These are phyloP conservation scores for Leptographium radiaticola DNA, from an alignment of 2,329 filamentous ascomycete species.

Conservation along the genomic window DNA sequence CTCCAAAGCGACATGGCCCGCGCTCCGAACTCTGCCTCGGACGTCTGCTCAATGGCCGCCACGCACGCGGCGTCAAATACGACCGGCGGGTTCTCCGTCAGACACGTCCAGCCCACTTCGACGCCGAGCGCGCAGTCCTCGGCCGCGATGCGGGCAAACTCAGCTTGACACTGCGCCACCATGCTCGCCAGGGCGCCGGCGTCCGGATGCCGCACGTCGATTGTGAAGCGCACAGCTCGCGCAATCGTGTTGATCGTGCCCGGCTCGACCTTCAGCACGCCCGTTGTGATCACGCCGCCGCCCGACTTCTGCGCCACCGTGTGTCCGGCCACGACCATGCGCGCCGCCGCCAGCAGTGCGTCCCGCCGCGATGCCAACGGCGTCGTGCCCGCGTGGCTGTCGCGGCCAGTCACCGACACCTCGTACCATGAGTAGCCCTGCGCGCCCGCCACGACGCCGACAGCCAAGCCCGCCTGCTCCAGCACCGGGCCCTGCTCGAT, in stretches of 20 bases:
- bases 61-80: conserved; percentile 57
- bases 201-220: conserved; percentile 50
- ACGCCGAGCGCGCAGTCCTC: conserved; percentile 40
- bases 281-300: conserved; percentile 17
- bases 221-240: conserved; percentile 50
- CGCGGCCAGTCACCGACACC: conserved; percentile 49
- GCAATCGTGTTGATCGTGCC: conserved; percentile 64
- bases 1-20: conserved; percentile 18
- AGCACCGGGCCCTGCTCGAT: conserved; percentile 75
- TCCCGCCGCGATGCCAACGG: conserved; percentile 25
- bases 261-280: conserved; percentile 12
- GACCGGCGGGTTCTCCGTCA: conserved; percentile 48
- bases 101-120: conserved; percentile 38
- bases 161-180: conserved; percentile 15
- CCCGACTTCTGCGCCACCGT: conserved; percentile 12
- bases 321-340: conserved; percentile 20
- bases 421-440: conserved; percentile 67
- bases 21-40: conserved; percentile 14
- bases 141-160: conserved; percentile 40
- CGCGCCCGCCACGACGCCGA: conserved; percentile 60
- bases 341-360: conserved; percentile 18
- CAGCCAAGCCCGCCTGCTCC: conserved; percentile 45
- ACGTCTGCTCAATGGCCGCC: conserved; percentile 47
- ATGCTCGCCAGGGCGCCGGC: conserved; percentile 32
- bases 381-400: conserved; percentile 65